Evolutionary conservation across 208 protist genomes (phyloP), one percentile per base, ranked within the genome.

Genomic region (Trypanosoma brucei): DNA sequence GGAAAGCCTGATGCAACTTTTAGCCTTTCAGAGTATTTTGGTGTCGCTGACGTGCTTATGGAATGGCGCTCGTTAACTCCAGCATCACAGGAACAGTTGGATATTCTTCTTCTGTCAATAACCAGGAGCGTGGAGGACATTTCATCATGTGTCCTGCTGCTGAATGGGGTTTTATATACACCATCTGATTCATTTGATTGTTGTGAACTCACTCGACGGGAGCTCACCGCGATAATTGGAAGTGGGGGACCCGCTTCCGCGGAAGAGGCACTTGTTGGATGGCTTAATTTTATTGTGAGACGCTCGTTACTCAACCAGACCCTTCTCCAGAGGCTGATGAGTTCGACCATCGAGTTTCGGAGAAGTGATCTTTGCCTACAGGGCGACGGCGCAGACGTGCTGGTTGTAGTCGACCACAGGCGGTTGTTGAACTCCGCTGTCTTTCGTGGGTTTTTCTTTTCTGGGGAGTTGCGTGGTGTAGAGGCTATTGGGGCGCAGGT

Each of bases 401-500:
- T 82, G 11, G 48, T 56, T 31, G 33, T 77, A 39, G 72, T 82
- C 46, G 7, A 65, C 22, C 61, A 63, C 30, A 63, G 51, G 1
- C 61, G 68, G 9, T 55, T 82, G 36, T 37, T 40, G 2, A 14
- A 58, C 33, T 73, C 72, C 3, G 68, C 75, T 9, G 33, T 70
- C 35, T 82, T 82, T 50, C 62, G 76, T 39, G 76, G 40, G 2
- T 78, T 82, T 68, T 75, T 82, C 31, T 65, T 82, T 44, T 52
- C 48, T 39, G 71, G 71, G 14, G 38, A 66, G 38, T 51, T 82
- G 44, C 59, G 56, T 3, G 76, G 54, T n/a, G 44, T 82, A 3
- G 76, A 82, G 49, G 70, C 72, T 65, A 39, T 75, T 57, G 76
- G 76, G 9, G 60, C 76, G 33, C 63, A 78, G 31, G 59, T 70